Evolutionary conservation across 345 rosid species (phyloP), one percentile per base, ranked within the genome.

Genomic region (Odontarrhena argentea): DNA sequence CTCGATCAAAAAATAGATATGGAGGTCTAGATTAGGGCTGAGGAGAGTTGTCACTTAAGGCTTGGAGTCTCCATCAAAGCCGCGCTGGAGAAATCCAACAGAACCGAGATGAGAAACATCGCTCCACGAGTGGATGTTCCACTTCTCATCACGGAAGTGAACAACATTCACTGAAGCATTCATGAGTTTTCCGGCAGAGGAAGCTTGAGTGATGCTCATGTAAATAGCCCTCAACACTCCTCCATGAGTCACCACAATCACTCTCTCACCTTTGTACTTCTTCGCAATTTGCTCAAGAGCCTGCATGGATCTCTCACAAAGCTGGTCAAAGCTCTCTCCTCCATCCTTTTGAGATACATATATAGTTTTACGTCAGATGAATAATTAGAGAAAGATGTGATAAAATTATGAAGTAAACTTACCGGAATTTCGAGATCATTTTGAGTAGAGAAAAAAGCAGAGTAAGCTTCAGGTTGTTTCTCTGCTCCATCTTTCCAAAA

Each of bases 291-390:
- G 36, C 44, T 56, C 70, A 63, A 74, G 78, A 12, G 78, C 78
- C 34, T 48, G 11, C 74, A 74, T 69, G 43, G 78, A 68, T 69
- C 78, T 56, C 2, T 74, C 74, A 56, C 70, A 68, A 35, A 74
- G 78, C 22, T 74, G 78, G 61, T 74, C 74, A 63, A 69, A 74
- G 61, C 78, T 74, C 38, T 74, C 78, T 74, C 78, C 78, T 68
- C 78, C 78, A 22, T 70, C 78, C 78, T 74, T 25, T 59, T 13
- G 22, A 18, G 30, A 25, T 9, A 11, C 10, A 37, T 49, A 35
- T 1, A 61, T 9, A 49, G 9, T 15, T 3, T n/a, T 58, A 13
- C 30, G 32, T 6, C 37, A 42, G 5, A 18, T 18, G 22, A 18
- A 18, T 18, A 54, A 24, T 24, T 22, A 49, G 24, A 38, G 44